Base-by-base conservation (phyloP, 768 basidiomycete species). In the Clitopilus hobsonii region DNA sequence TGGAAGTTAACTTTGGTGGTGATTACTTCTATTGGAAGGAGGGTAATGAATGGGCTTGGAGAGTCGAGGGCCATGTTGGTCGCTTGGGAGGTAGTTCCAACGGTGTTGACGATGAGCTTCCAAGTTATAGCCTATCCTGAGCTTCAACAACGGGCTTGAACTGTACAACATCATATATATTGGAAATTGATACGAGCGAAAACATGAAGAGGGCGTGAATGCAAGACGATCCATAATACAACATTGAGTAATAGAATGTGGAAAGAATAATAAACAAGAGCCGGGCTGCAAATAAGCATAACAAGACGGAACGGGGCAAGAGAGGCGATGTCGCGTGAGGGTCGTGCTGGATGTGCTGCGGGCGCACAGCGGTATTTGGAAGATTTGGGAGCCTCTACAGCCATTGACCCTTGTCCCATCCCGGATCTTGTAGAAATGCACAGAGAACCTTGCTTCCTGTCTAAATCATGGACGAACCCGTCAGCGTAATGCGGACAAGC, bases 401-500 rank as follows among this genome's bases (percentile, higher is more conserved):
- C 89, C 89, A 92, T 67, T 91, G 89, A 2, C 79, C 60, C 69
- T 82, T 89, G 58, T 91, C 89, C 94, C 94, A 97, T 54, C 83
- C 82, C 23, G 94, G 95, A 69, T 97, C 94, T 76, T 98, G 94
- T 41, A 97, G 73, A 73, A 96, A 97, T 2, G 92, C 94, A 57
- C 91, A 92, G 3, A 98, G 76, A n/a, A 98, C 94, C 67, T 97
- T 97, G 71, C 91, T 94, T 50, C 95, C 95, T 3, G 95, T 98
- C 93, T 94, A 61, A 0, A 49, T 30, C 14, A 52, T 14, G 14
- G 14, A 13, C 36, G 27, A 51, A n/a, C 38, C 56, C 27, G 32
- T 60, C 49, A 60, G 38, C 41, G 38, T 28, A 22, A 11, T 16
- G 18, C 25, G 7, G 4, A 45, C 30, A 45, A 18, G 16, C 14